These are phyloP conservation scores for Yarrowia yakushimensis DNA, from an alignment of 805 yeast genomes.

Conservation along the genomic window DNA sequence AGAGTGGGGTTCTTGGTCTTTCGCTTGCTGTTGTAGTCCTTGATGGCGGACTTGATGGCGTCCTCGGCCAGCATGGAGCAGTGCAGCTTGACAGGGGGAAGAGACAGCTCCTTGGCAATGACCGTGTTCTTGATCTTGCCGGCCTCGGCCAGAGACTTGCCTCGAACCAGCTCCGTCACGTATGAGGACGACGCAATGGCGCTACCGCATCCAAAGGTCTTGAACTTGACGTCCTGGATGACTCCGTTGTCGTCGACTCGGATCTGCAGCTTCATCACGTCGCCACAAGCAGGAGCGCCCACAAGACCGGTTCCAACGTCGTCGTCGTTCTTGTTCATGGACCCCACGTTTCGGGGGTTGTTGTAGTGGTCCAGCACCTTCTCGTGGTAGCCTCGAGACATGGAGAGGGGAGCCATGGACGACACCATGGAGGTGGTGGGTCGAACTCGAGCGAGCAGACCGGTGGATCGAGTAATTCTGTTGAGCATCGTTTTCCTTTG, in stretches of 20 bases:
- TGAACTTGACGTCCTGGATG: conserved; percentile 92
- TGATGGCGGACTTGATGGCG: conserved; percentile 95
- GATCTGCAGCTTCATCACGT: conserved; percentile 96
- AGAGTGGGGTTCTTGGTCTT: conserved; percentile 49
- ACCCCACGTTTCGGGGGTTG: conserved; percentile 95
- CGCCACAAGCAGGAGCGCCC: conserved; percentile 99
- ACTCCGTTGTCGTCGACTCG: conserved; percentile 89
- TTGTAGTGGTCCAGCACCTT: conserved; percentile 94
- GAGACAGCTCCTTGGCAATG: conserved; percentile 88
- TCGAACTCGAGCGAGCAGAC: conserved; percentile 19
- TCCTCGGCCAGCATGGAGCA: conserved; percentile 99
- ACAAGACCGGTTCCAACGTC: conserved; percentile 96
- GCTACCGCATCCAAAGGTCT: conserved; percentile 98
- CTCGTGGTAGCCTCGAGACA: conserved; percentile 60
- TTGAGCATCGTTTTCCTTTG: neutral
- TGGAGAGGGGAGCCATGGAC: neutral
- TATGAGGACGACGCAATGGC: conserved; percentile 96
- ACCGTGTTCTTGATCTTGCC: conserved; percentile 86
- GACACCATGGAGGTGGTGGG: conserved; percentile 1
- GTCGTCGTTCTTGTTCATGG: conserved; percentile 69
- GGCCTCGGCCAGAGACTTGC: conserved; percentile 92
- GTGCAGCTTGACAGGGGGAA: conserved; percentile 96
- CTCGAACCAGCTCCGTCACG: conserved; percentile 92
- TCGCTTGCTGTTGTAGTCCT: conserved; percentile 88
- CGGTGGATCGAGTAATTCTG: conserved; percentile 2